Base-by-base conservation (phyloP, 768 basidiomycete species). In the Boletus rubescentipes region DNA sequence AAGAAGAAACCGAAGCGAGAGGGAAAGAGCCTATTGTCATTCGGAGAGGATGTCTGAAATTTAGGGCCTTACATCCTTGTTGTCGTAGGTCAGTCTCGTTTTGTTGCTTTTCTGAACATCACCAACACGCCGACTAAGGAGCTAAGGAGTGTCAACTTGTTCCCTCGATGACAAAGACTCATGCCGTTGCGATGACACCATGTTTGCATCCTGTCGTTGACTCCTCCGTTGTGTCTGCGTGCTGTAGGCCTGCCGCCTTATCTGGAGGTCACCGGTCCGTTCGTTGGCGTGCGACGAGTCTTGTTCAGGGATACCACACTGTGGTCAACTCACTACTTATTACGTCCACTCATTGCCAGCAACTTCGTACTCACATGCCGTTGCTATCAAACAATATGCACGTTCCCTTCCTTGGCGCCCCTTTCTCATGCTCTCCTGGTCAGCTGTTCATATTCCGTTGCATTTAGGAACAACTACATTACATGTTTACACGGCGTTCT, bases 1-100 rank as follows among this genome's bases (percentile, higher is more conserved):
- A 83, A 79, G 66, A 82, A 83, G 77, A 87, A 85, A 60, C 46
- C 72, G 4, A 88, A 85, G 71, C 76, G 73, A 53, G 62, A 55
- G 39, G 68, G 69, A 50, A 79, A 76, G 63, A 69, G 72, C 40
- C 61, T 76, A 5, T 54, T 73, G 45, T 74, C 73, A 2, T 73
- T 73, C 34, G 69, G 57, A 44, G 70, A 73, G 50, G 70, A 73
- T 37, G 63, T 60, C 46, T 70, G 61, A 70, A 23, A n/a, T 26
- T 50, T 46, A 1, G 18, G 15, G 12, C 37, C 34, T 40, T 29
- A 29, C 26, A 16, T 45, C 39, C 32, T 34, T 23, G 5, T 11
- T 31, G 9, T 34, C 44, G 32, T 14, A 39, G 51, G 64, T 60
- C 38, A 21, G 49, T 63, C 31, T 21, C 21, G n/a, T 16, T 38